phyloP scores from a whole-genome alignment of 306 rosid genomes.

The Fagus crenata region DNA sequence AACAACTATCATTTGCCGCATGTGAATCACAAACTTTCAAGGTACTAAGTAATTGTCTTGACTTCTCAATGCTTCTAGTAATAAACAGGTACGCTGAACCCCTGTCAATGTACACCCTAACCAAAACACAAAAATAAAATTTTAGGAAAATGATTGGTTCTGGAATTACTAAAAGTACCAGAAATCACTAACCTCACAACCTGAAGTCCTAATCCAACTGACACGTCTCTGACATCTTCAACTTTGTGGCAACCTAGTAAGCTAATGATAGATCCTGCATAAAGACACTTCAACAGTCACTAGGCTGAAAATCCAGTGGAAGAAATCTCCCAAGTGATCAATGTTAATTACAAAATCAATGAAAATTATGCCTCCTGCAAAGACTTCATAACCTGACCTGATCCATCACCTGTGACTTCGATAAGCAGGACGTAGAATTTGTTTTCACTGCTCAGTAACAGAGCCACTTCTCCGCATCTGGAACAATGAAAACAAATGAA shows the following conservation, averaged over 20 bases:
- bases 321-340: slow-evolving; percentile 6
- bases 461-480: slow-evolving; percentile 68
- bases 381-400: slow-evolving; percentile 55
- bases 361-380: slow-evolving; percentile 27
- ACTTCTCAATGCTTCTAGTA: slow-evolving; percentile 73
- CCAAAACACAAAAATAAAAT: slow-evolving; percentile 30
- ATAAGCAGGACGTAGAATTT: slow-evolving; percentile 72
- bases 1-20: slow-evolving; percentile 42
- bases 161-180: slow-evolving; percentile 18
- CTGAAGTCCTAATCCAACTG: slow-evolving; percentile 86
- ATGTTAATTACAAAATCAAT: not conserved
- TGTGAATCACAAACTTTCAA: slow-evolving; percentile 51
- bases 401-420: slow-evolving; percentile 48
- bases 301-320: slow-evolving; percentile 10
- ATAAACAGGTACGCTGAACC: slow-evolving; percentile 62
- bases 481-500: slow-evolving; percentile 20
- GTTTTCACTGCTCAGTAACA: slow-evolving; percentile 70
- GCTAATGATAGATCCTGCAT: slow-evolving; percentile 50
- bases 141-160: slow-evolving; percentile 25
- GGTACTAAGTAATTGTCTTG: slow-evolving; percentile 56
- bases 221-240: slow-evolving; percentile 71
- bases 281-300: slow-evolving; percentile 15
- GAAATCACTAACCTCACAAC: slow-evolving; percentile 71
- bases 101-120: slow-evolving; percentile 58
- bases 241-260: slow-evolving; percentile 58